Evolutionary conservation across 1,284 basidiomycete genomes (phyloP).

Genomic region (Rhodotorula sp.): DNA sequence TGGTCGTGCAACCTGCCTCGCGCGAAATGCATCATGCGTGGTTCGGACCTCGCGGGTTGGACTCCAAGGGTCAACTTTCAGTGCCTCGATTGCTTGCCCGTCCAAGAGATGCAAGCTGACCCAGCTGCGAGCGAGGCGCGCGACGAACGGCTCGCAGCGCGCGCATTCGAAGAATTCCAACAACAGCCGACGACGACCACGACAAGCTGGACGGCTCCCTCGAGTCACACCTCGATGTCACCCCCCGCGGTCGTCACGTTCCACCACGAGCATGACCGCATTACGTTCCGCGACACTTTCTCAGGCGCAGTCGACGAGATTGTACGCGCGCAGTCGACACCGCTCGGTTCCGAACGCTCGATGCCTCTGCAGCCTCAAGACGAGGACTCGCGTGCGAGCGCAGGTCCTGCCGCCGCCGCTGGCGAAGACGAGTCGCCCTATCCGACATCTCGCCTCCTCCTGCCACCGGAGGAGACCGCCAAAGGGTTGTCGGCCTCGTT

Average conservation of each 20-base stretch:
- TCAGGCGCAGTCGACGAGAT: conserved; percentile 19
- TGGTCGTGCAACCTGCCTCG: conserved; percentile 6
- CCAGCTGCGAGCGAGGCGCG: not conserved
- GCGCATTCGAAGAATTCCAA: conserved; percentile 5
- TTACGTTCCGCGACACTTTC: conserved; percentile 19
- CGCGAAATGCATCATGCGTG: conserved; percentile 22
- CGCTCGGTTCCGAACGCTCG: not conserved
- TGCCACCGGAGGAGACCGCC: conserved; percentile 16
- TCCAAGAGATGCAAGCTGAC: not conserved
- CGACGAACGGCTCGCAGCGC: conserved; percentile 5
- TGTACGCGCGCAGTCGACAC: conserved; percentile 1
- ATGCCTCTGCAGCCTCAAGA: not conserved
- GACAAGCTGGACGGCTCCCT: not conserved
- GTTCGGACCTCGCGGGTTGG: conserved; percentile 16
- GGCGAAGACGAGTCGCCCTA: not conserved
- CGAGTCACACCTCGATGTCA: too few species aligned
- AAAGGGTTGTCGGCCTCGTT: conserved; percentile 12
- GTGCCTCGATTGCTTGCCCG: conserved; percentile 19
- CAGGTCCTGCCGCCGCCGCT: not conserved
- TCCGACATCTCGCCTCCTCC: not conserved
- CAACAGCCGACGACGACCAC: not conserved
- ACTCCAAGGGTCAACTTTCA: conserved; percentile 15
- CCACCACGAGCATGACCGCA: conserved; percentile 6
- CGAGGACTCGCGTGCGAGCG: too few species aligned
- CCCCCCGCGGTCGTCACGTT: not conserved